These are phyloP conservation scores for Lagenidium giganteum DNA, from an alignment of 352 stramenopile species.

Conservation along the genomic window DNA sequence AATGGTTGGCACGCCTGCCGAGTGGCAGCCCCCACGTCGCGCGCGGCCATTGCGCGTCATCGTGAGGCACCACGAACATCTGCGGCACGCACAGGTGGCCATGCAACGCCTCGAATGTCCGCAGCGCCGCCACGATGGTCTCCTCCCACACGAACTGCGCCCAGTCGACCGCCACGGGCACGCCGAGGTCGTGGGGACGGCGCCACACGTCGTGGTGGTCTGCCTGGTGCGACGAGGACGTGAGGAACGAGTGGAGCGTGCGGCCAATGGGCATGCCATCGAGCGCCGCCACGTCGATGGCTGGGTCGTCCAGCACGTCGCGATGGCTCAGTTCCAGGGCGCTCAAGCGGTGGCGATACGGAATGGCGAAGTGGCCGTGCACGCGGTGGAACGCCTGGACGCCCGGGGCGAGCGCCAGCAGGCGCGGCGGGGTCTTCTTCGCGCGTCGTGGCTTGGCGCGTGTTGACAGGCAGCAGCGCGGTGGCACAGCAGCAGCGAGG, in stretches of 20 bases:
- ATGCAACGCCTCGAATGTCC: constrained; percentile 5
- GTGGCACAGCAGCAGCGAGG: too few species aligned
- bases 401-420: too few species aligned
- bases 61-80: constrained; percentile 7
- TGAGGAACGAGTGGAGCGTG: constrained; percentile 7
- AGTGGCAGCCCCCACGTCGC: constrained; percentile 32
- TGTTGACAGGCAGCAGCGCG: too few species aligned
- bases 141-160: constrained; percentile 13
- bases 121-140: constrained; percentile 9
- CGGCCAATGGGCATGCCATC: too few species aligned
- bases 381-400: constrained; percentile 1
- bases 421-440: too few species aligned
- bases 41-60: constrained; percentile 19
- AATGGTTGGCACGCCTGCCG: constrained; percentile 27
- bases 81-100: constrained; percentile 10
- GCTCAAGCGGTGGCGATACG: too few species aligned
- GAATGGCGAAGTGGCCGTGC: constrained; percentile 4
- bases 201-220: not conserved
- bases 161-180: constrained; percentile 10
- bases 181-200: not conserved
- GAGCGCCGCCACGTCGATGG: too few species aligned
- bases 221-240: constrained; percentile 7
- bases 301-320: too few species aligned
- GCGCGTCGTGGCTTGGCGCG: too few species aligned
- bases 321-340: too few species aligned